Evolutionary conservation across 805 yeast genomes (phyloP).

Genomic region (Sporopachydermia lactativora): DNA sequence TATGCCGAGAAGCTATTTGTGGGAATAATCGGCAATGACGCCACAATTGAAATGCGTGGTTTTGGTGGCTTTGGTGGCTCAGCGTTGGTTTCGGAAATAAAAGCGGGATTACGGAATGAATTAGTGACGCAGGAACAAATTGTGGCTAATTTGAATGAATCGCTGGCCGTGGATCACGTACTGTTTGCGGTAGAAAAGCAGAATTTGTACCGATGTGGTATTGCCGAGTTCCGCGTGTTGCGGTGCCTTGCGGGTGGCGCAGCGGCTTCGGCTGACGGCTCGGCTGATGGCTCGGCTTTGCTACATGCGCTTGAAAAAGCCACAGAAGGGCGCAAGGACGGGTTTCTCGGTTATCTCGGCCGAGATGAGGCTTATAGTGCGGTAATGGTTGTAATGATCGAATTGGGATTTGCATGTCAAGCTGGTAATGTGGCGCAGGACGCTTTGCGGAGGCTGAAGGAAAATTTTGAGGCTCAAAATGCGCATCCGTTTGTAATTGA

Average conservation of each 20-base stretch:
- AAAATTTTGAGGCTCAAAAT: neutral
- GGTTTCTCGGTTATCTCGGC: conserved; percentile 19
- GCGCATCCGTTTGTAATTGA: neutral
- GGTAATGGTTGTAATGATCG: neutral
- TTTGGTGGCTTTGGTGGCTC: conserved; percentile 8
- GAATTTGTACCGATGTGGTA: conserved; percentile 47
- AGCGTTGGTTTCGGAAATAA: conserved; percentile 11
- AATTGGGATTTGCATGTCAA: neutral
- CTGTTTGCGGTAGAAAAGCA: conserved; percentile 56
- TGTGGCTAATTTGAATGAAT: conserved; percentile 12
- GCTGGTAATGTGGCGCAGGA: neutral
- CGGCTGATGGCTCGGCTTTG: conserved; percentile 6
- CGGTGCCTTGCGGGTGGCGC: conserved; percentile 8
- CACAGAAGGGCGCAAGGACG: conserved; percentile 11
- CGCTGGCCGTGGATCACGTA: conserved; percentile 18
- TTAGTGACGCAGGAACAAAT: conserved; percentile 7
- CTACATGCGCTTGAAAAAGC: conserved; percentile 5
- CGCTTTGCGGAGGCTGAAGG: neutral
- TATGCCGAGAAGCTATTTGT: conserved; percentile 18
- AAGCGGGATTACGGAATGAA: conserved; percentile 3
- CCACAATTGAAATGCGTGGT: conserved; percentile 7
- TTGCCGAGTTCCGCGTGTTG: conserved; percentile 15
- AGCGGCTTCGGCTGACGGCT: neutral
- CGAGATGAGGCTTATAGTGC: conserved; percentile 10
- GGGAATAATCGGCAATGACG: conserved; percentile 6